Conservation (phyloP, 331 rosid species). For the Pyrus hybrid region DNA sequence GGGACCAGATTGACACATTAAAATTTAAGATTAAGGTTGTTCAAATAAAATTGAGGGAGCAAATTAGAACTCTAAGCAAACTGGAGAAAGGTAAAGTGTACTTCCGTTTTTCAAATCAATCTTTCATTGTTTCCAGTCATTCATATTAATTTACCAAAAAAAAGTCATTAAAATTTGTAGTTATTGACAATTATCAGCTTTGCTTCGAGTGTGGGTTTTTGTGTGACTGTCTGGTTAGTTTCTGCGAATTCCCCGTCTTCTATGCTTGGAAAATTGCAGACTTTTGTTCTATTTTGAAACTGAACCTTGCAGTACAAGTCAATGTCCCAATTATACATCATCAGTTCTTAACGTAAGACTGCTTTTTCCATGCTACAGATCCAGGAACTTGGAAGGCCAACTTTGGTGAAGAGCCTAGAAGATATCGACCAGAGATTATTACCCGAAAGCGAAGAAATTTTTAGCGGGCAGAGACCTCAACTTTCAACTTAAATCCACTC, state of each 20-base stretch:
- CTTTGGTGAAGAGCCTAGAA: neutral
- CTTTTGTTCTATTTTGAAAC: neutral
- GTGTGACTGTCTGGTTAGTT: neutral
- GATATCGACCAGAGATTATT: neutral
- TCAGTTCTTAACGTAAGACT: neutral
- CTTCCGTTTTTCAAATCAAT: too few species aligned
- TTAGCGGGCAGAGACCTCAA: conserved; percentile 9
- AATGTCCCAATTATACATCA: neutral
- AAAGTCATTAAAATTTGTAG: neutral
- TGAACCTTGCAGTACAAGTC: neutral
- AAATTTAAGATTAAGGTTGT: too few species aligned
- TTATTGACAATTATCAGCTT: neutral
- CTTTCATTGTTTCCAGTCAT: neutral
- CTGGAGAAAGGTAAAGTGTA: too few species aligned
- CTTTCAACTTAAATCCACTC: neutral
- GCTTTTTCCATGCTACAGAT: neutral
- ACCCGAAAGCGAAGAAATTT: conserved; percentile 11
- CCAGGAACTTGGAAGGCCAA: conserved; percentile 14
- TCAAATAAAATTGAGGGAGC: too few species aligned
- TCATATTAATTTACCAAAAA: neutral
- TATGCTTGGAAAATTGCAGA: neutral
- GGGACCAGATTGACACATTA: too few species aligned
- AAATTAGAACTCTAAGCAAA: too few species aligned
- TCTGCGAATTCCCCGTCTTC: neutral
- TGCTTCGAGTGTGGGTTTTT: neutral